phyloP scores from a whole-genome alignment of 2,329 filamentous ascomycete species.

The Xylaria sp. region DNA sequence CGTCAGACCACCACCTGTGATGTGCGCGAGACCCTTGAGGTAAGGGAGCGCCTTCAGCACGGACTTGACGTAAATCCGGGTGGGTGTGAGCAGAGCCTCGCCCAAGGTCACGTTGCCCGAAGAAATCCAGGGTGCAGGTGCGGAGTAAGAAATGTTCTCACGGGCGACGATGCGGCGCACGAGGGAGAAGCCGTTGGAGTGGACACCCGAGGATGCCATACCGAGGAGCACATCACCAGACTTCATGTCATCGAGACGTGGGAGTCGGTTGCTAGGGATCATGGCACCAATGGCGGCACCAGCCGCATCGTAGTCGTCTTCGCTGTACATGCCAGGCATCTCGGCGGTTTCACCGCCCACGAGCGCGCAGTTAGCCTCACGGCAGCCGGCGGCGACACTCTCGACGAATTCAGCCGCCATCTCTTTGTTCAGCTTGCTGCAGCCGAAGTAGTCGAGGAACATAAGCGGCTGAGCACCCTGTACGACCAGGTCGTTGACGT shows the following conservation, averaged over 20 bases:
- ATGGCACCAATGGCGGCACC: slow-evolving; percentile 87
- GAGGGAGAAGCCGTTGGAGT: slow-evolving; percentile 98
- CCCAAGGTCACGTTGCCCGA: slow-evolving; percentile 52
- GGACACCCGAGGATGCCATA: slow-evolving; percentile 76
- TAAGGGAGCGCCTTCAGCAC: slow-evolving; percentile 61
- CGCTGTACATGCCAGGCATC: slow-evolving; percentile 92
- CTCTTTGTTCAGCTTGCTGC: slow-evolving; percentile 75
- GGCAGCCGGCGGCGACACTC: slow-evolving; percentile 84
- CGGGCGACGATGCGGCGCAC: slow-evolving; percentile 80
- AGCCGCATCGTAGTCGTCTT: slow-evolving; percentile 86
- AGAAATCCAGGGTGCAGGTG: slow-evolving; percentile 69
- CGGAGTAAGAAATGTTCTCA: slow-evolving; percentile 64
- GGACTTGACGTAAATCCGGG: slow-evolving; percentile 85
- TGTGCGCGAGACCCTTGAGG: slow-evolving; percentile 91
- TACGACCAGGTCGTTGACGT: slow-evolving; percentile 95
- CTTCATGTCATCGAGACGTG: slow-evolving; percentile 68
- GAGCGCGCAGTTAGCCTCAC: slow-evolving; percentile 76
- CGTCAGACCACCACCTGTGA: slow-evolving; percentile 86
- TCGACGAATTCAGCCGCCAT: slow-evolving; percentile 81
- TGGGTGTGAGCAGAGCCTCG: slow-evolving; percentile 76
- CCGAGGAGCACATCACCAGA: slow-evolving; percentile 82
- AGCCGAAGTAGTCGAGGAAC: slow-evolving; percentile 98
- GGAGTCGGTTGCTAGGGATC: slow-evolving; percentile 62
- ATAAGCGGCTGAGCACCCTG: slow-evolving; percentile 92
- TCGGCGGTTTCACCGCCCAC: slow-evolving; percentile 98